Evolutionary conservation across 768 basidiomycete species (phyloP).

Genomic region (Trametes sanguinea): DNA sequence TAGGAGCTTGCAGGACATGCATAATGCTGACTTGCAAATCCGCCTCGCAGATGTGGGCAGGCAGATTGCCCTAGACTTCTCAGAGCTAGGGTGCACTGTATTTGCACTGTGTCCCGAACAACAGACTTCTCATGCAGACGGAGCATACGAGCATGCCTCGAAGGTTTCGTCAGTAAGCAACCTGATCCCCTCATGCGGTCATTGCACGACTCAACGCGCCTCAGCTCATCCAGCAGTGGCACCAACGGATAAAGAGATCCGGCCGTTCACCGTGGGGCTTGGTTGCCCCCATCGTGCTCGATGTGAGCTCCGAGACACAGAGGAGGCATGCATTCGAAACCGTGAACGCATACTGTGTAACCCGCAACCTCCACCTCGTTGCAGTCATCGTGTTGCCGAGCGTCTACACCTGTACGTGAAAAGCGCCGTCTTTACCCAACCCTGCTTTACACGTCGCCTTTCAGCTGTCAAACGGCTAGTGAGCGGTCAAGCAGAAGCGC

Average conservation of each 20-base stretch:
- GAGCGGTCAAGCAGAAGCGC: conserved; percentile 11
- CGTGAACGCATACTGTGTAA: conserved; percentile 32
- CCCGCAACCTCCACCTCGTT: conserved; percentile 32
- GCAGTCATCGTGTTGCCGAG: conserved; percentile 32
- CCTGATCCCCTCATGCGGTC: not conserved
- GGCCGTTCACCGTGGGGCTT: conserved; percentile 33
- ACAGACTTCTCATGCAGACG: not conserved
- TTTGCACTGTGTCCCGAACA: conserved; percentile 33
- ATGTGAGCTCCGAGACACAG: conserved; percentile 32
- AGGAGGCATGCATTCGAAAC: conserved; percentile 35
- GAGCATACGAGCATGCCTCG: conserved; percentile 12
- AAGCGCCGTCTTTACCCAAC: conserved; percentile 1
- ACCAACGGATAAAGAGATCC: conserved; percentile 34
- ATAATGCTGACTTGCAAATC: conserved; percentile 8
- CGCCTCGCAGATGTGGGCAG: conserved; percentile 33
- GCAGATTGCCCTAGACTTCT: conserved; percentile 33
- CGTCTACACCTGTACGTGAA: conserved; percentile 16
- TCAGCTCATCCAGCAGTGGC: conserved; percentile 38
- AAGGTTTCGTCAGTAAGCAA: conserved; percentile 32
- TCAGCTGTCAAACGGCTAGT: conserved; percentile 1
- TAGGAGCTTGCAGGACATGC: conserved; percentile 1
- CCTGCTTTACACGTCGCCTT: conserved; percentile 14
- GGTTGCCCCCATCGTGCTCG: conserved; percentile 35
- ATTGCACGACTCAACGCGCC: not conserved
- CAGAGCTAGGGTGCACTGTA: conserved; percentile 38